Percentiles rank a stretch among this genome's conserved stretches.
phyloP scores from a whole-genome alignment of 805 yeast species.

The Starmerella floris region DNA sequence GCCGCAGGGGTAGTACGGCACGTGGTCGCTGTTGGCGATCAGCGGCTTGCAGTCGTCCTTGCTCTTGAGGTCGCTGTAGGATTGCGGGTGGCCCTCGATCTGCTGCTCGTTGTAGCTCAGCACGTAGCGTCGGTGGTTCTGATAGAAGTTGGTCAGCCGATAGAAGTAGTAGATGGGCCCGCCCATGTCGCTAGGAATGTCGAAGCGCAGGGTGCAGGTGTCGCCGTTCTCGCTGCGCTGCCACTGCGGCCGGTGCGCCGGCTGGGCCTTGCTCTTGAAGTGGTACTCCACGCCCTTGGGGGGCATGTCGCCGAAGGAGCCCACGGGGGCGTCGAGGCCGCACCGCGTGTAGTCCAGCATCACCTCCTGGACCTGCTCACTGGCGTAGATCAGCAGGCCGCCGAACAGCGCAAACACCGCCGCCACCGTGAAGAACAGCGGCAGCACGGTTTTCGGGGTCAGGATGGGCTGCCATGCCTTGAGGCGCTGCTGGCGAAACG shows the following conservation, averaged over 20 bases:
- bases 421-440: constrained; percentile 60
- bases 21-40: constrained; percentile 31
- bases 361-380: constrained; percentile 64
- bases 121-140: constrained; percentile 90
- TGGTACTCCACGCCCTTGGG: constrained; percentile 43
- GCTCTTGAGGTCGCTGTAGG: constrained; percentile 36
- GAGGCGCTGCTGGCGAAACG: constrained; percentile 42
- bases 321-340: constrained; percentile 35
- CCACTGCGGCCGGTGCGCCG: constrained; percentile 49
- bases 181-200: constrained; percentile 54
- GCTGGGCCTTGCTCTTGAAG: constrained; percentile 37
- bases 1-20: constrained; percentile 84
- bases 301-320: constrained; percentile 42
- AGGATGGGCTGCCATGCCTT: constrained; percentile 77
- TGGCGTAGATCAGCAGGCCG: constrained; percentile 64
- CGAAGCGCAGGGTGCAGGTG: constrained; percentile 57
- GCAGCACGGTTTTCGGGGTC: constrained; percentile 82
- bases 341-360: constrained; percentile 68
- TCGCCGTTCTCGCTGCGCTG: constrained; percentile 33
- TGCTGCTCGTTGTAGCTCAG: constrained; percentile 71
- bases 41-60: constrained; percentile 53
- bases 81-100: constrained; percentile 59
- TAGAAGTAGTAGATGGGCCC: constrained; percentile 70
- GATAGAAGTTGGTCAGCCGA: constrained; percentile 77
- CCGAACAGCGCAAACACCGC: constrained; percentile 84